Evolutionary conservation across 352 stramenopile genomes (phyloP), one percentile per base, ranked within the genome.

Genomic region (Phytopythium boreale): DNA sequence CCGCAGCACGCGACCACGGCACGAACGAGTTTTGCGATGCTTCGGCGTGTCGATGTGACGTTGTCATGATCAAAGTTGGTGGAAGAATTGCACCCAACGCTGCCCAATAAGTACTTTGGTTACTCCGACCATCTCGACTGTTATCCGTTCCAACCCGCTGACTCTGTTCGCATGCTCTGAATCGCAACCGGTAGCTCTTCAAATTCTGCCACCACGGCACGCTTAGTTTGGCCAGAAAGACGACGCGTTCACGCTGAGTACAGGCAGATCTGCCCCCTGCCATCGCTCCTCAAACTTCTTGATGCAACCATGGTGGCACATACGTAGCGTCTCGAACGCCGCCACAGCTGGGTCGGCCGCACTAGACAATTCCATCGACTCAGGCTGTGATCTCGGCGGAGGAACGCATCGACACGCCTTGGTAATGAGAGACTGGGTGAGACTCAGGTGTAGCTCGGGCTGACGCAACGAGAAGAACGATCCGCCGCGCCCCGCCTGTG

Each of bases 401-500:
- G 75, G 51, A 50, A 62, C 44, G 55, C 82, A 91, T 22, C 53
- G 64, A 29, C 82, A 91, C 11, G 77, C 79, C 26, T 73, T 67
- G 2, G 70, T 76, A n/a, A 88, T 74, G 5, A 91, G 43, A 2
- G 61, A 69, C 9, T 65, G 26, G 0, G 68, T 62, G 11, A 94
- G 53, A 58, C 85, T 94, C 24, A 59, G 39, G 51, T 91, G 83
- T n/a, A 94, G 62, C 6, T 51, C 53, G 2, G 66, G 53, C 9
- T 82, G 29, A 34, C 71, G 49, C 7, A 94, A 66, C 3, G 75
- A 82, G 57, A 89, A 91, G 62, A 94, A 94, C 20, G 73, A 82
- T 2, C 85, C 85, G 24, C 85, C 85, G 34, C 85, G 81, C 31
- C 85, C 85, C 26, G 75, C 83, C 66, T 94, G 85, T 2, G 85